Evolutionary conservation across 1,284 basidiomycete species (phyloP).

Genomic region (Microbotryum intermedium): DNA sequence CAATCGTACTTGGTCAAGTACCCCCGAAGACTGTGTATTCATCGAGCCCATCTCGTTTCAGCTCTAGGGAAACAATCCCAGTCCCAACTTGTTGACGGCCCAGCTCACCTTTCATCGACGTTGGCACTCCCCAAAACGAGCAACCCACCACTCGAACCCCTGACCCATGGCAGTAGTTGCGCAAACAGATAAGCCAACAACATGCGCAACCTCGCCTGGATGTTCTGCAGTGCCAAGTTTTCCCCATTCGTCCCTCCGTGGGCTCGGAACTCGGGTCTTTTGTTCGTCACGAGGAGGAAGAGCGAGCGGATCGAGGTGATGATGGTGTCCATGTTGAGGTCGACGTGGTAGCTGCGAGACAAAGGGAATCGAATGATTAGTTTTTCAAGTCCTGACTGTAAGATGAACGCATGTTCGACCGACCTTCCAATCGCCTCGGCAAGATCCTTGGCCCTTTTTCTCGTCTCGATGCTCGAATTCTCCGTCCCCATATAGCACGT

Average conservation of each 20-base stretch:
- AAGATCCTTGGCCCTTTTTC: slow-evolving; percentile 74
- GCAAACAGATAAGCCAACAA: slow-evolving; percentile 95
- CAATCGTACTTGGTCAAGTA: slow-evolving; percentile 97
- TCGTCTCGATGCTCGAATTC: slow-evolving; percentile 82
- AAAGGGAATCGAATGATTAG: neutral
- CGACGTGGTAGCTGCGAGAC: slow-evolving; percentile 68
- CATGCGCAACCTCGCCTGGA: slow-evolving; percentile 92
- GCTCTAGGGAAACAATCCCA: neutral
- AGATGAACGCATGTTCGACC: slow-evolving; percentile 13
- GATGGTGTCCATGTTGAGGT: slow-evolving; percentile 91
- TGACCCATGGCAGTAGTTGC: slow-evolving; percentile 86
- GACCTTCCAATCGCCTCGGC: slow-evolving; percentile 81
- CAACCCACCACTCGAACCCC: slow-evolving; percentile 73
- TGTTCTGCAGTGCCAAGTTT: slow-evolving; percentile 95
- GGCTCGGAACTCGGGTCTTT: slow-evolving; percentile 71
- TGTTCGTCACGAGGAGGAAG: slow-evolving; percentile 74
- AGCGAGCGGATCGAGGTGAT: slow-evolving; percentile 75
- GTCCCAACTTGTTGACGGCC: neutral
- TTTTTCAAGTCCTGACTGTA: neutral
- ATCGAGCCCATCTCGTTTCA: neutral
- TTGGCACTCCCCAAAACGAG: slow-evolving; percentile 94
- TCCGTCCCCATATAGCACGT: slow-evolving; percentile 99
- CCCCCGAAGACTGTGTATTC: slow-evolving; percentile 62
- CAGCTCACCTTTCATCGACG: slow-evolving; percentile 79
- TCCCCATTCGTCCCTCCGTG: slow-evolving; percentile 82